A percentile compares a stretch with the other conserved stretches of the same genome.
phyloP scores from a whole-genome alignment of 2,329 filamentous ascomycete genomes.

The Incumbomyces delicatus region DNA sequence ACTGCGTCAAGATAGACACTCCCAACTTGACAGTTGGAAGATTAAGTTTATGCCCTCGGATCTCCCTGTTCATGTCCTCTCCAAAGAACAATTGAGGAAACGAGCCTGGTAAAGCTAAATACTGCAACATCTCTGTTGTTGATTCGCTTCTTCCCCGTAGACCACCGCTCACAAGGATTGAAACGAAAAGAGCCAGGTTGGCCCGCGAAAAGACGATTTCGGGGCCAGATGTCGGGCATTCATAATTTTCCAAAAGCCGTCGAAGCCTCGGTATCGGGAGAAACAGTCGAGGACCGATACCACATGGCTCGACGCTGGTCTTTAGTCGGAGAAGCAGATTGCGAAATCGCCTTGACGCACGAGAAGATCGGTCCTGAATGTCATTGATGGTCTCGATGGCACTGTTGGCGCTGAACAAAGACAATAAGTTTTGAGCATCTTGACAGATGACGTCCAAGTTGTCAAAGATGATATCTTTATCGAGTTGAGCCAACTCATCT shows the following conservation, averaged over 20 bases:
- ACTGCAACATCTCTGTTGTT: background rate
- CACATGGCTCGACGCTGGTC: conserved; percentile 22
- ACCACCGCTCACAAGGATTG: conserved; percentile 21
- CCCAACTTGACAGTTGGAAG: conserved; percentile 34
- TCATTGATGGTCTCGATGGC: background rate
- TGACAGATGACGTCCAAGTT: conserved; percentile 10
- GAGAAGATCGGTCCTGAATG: conserved; percentile 1
- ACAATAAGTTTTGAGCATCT: conserved; percentile 10
- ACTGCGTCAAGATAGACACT: conserved; percentile 47
- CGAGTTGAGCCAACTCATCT: conserved; percentile 7
- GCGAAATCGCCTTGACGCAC: conserved; percentile 20
- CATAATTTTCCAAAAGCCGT: background rate
- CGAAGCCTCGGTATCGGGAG: background rate
- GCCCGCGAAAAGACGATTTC: conserved; percentile 17
- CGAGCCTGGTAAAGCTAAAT: conserved; percentile 6
- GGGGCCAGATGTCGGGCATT: background rate
- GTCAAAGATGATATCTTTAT: conserved; percentile 14
- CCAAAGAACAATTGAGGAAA: conserved; percentile 9
- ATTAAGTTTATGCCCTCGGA: conserved; percentile 22
- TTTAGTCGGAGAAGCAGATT: conserved; percentile 21
- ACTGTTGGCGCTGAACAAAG: conserved; percentile 6
- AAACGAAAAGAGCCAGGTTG: conserved; percentile 35
- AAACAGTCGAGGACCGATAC: conserved; percentile 5
- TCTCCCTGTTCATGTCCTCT: conserved; percentile 24
- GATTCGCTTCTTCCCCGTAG: background rate